Percentiles rank a stretch among this genome's conserved stretches.
Conservation (phyloP, 2,329 filamentous ascomycete genomes). For the Diaporthe australafricana region DNA sequence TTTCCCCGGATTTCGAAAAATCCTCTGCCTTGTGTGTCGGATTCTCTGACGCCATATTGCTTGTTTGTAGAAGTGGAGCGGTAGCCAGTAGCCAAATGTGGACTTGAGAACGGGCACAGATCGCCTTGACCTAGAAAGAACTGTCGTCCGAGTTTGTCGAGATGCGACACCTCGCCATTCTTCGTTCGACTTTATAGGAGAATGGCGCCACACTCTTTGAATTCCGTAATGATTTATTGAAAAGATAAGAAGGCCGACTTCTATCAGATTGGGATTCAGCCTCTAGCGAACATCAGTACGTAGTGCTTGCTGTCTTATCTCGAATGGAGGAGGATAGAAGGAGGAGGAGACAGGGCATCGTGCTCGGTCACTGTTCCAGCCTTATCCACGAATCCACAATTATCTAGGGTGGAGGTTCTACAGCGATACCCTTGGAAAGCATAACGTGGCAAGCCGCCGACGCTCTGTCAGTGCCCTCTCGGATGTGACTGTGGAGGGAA, state of each 20-base stretch:
- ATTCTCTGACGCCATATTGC: slow-evolving; percentile 7
- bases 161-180: neutral
- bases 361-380: neutral
- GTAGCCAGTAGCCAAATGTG: neutral
- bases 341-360: neutral
- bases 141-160: neutral
- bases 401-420: slow-evolving; percentile 13
- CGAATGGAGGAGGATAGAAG: neutral
- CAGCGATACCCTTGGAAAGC: slow-evolving; percentile 1
- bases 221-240: neutral
- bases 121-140: neutral
- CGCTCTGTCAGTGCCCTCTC: neutral
- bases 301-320: slow-evolving; percentile 2
- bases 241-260: neutral
- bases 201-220: neutral
- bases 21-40: neutral
- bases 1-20: slow-evolving; percentile 1
- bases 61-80: neutral
- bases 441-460: neutral
- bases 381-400: neutral
- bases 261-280: neutral
- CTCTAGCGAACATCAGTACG: neutral
- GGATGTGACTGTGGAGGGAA: neutral
- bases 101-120: neutral
- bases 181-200: slow-evolving; percentile 21